Evolutionary conservation across 768 basidiomycete genomes (phyloP).

Genomic region (Tricholoma terreum): DNA sequence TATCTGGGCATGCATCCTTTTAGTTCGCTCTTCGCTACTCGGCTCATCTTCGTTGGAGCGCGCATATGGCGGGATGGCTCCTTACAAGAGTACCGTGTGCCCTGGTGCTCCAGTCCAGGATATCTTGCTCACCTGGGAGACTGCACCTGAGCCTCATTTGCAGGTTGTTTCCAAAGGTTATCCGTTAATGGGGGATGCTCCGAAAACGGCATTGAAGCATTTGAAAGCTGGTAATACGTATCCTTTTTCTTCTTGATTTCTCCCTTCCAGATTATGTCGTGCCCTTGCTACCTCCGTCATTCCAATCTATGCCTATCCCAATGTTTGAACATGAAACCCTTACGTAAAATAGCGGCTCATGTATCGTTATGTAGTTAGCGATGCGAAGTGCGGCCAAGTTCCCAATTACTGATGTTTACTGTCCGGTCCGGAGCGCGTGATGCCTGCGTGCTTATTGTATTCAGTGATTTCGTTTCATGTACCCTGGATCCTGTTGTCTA

Average conservation of each 20-base stretch:
- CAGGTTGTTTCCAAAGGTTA: conserved; percentile 8
- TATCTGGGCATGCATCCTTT: conserved; percentile 1
- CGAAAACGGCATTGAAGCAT: conserved; percentile 7
- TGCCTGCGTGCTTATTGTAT: too few relatives aligned
- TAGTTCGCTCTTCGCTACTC: conserved; percentile 2
- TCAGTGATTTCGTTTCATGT: too few relatives aligned
- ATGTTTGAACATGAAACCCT: too few relatives aligned
- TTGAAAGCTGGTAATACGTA: not conserved
- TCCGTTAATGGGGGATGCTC: conserved; percentile 4
- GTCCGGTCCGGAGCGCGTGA: too few relatives aligned
- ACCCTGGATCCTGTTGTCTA: too few relatives aligned
- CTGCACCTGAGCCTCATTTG: conserved; percentile 6
- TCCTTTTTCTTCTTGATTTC: not conserved
- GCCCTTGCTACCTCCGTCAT: too few relatives aligned
- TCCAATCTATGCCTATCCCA: not conserved
- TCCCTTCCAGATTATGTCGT: not conserved
- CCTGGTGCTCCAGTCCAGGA: conserved; percentile 5
- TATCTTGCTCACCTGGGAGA: conserved; percentile 14
- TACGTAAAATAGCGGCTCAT: too few relatives aligned
- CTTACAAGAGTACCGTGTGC: conserved; percentile 5
- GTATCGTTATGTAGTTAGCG: too few relatives aligned
- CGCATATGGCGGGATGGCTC: conserved; percentile 8
- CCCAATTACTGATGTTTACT: too few relatives aligned
- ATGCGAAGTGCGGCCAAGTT: too few relatives aligned
- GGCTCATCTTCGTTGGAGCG: conserved; percentile 1